A percentile compares a stretch with the other conserved stretches of the same genome.
phyloP scores from a whole-genome alignment of 2,329 filamentous ascomycete genomes.

The Xylaria polymorpha region DNA sequence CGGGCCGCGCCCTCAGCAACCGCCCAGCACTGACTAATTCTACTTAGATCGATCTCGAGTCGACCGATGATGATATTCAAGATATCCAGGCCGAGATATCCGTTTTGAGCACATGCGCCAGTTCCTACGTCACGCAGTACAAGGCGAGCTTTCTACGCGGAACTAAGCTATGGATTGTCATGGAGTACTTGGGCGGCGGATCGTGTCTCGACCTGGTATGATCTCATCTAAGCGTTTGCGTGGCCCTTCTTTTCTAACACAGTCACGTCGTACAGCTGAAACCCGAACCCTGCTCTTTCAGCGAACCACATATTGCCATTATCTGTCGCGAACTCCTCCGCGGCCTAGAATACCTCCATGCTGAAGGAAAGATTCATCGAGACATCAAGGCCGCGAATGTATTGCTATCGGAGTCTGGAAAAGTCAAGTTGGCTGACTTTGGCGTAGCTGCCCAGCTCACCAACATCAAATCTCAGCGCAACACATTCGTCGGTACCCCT shows the following conservation, averaged over 20 bases:
- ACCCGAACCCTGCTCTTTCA: slow-evolving; percentile 78
- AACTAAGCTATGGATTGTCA: slow-evolving; percentile 98
- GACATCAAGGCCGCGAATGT: slow-evolving; percentile 98
- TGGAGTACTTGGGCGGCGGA: slow-evolving; percentile 96
- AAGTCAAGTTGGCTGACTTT: slow-evolving; percentile 96
- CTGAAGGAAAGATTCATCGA: slow-evolving; percentile 93
- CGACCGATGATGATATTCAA: slow-evolving; percentile 97
- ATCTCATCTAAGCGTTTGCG: slow-evolving; percentile 19
- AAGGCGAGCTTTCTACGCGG: slow-evolving; percentile 96
- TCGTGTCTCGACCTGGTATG: slow-evolving; percentile 92
- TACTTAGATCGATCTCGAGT: slow-evolving; percentile 93
- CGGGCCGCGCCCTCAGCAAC: neutral
- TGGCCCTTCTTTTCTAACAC: slow-evolving; percentile 47
- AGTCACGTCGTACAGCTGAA: slow-evolving; percentile 72
- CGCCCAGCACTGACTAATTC: slow-evolving; percentile 29
- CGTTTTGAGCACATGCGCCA: slow-evolving; percentile 93
- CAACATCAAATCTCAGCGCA: slow-evolving; percentile 96
- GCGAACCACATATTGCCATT: slow-evolving; percentile 91
- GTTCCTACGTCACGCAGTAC: slow-evolving; percentile 94
- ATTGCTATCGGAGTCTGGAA: slow-evolving; percentile 88
- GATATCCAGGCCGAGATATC: slow-evolving; percentile 98
- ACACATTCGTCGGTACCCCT: slow-evolving; percentile 97
- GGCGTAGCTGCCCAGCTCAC: slow-evolving; percentile 96
- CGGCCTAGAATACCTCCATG: slow-evolving; percentile 92
- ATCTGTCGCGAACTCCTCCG: slow-evolving; percentile 91